Evolutionary conservation across 83 land plant species (phyloP).

Genomic region (Isoetes engelmannii): DNA sequence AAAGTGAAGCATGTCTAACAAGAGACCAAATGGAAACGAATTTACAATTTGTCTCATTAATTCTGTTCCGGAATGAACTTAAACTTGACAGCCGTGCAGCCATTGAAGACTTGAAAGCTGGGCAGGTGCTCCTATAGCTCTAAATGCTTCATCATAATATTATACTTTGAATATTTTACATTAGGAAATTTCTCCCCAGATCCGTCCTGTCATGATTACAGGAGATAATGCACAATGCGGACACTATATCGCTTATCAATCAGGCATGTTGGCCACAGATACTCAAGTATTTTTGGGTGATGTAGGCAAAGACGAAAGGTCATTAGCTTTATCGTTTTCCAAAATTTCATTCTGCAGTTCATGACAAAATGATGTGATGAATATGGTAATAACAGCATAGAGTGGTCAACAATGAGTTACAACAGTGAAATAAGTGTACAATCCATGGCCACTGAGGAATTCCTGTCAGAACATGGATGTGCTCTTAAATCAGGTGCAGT

Average conservation of each 20-base stretch:
- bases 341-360: conserved; percentile 6
- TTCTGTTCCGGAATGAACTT: conserved; percentile 25
- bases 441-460: conserved; percentile 22
- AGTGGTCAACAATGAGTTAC: conserved; percentile 26
- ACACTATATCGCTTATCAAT: conserved; percentile 33
- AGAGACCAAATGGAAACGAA: conserved; percentile 33
- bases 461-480: conserved; percentile 23
- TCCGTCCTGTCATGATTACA: conserved; percentile 41
- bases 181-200: conserved; percentile 8
- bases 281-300: conserved; percentile 27
- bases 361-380: neutral
- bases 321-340: neutral
- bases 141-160: no score
- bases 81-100: conserved; percentile 20
- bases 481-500: conserved; percentile 28
- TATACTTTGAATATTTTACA: no score
- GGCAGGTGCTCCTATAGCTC: conserved; percentile 2
- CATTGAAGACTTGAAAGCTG: conserved; percentile 14
- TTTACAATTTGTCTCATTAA: conserved; percentile 20
- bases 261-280: conserved; percentile 28
- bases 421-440: conserved; percentile 8
- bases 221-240: conserved; percentile 46
- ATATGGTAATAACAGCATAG: conserved; percentile 19
- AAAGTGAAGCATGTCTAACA: conserved; percentile 15
- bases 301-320: conserved; percentile 18